Evolutionary conservation across 306 rosid species (phyloP), one percentile per base, ranked within the genome.

Genomic region (Vigna reflexopilosa): DNA sequence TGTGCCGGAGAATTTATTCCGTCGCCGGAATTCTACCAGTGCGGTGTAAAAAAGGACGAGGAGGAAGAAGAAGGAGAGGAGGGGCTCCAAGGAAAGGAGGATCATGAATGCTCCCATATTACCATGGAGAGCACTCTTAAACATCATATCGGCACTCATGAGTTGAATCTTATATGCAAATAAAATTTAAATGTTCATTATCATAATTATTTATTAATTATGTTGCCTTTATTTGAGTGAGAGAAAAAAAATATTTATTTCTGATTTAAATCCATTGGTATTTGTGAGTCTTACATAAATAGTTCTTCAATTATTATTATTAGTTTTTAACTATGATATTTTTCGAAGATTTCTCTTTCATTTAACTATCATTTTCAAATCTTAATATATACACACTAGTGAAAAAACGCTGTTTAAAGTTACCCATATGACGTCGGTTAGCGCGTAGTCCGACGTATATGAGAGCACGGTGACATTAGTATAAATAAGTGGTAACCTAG

Each of bases 71-170:
- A 84, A 4, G 22, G 73, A 54, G 24, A 83, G 68, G 26, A 83
- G 68, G 19, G 81, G 80, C 5, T 81, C 72, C 9, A 82, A 72
- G 26, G 83, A 71, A 65, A 76, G 71, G 76, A 83, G 51, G 68
- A 66, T 40, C 70, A 75, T 73, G 73, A 84, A 9, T 55, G 50
- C 68, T 47, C 44, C 78, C 97, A 86, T 91, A 10, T 85, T 70
- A 63, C 69, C 55, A 22, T 51, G 77, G 75, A 19, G 61, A 72
- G 63, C 2, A 47, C 24, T 40, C 10, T n/a, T 47, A 65, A 28
- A 17, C 19, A 64, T 82, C 36, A 58, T 70, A 32, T 62, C 8
- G 40, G 44, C 38, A 1, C 6, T 30, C 70, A 1, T 74, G 34
- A 54, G 81, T 78, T 81, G 78, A 77, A 78, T 77, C 78, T 61